Evolutionary conservation across 2,329 filamentous ascomycete species (phyloP), one percentile per base, ranked within the genome.

Genomic region (Epichloe glyceriae): DNA sequence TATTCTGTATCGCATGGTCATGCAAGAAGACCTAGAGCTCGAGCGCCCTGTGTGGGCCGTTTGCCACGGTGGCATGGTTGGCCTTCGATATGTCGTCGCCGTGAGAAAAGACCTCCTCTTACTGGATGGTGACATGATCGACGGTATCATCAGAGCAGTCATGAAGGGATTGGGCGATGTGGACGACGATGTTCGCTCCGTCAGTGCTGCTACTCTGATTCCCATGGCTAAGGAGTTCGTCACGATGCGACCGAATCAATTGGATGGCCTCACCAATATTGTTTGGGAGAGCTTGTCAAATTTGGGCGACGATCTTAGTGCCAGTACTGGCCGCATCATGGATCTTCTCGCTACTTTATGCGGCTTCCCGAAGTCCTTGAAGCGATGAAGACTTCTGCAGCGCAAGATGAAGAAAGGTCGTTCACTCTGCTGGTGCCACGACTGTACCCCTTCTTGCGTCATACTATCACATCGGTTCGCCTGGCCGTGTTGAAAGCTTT

Each of bases 281-380:
- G 90, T 98, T 30, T 98, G 93, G 93, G 87, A 95, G 62, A 97
- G 93, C 70, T 74, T 98, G 22, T 95, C 91, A 3, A 94, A 95
- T 63, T 74, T 98, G n/a, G 90, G 91, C 56, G 93, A 98, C 63
- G 93, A 98, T 63, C 75, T 98, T 17, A 97, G 90, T 65, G 93
- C 93, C 4, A 97, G 93, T 65, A 98, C 94, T 10, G 93, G 93
- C 46, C 94, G 89, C 51, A 95, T 98, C 50, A 98, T 98, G 94
- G 94, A 98, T 65, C 78, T 98, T 40, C 76, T 98, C 17, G 93
- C 94, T 14, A 97, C 93, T 53, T 80, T 98, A 2, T 98, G 93
- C 70, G 86, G 89, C 55, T 98, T 96, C 71, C 87, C 0, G 81
- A 95, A 69, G 91, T 97, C 7, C 71, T 98, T 34, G 82, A 91